Evolutionary conservation across 768 basidiomycete species (phyloP).

Genomic region (Dioszegia hungarica): DNA sequence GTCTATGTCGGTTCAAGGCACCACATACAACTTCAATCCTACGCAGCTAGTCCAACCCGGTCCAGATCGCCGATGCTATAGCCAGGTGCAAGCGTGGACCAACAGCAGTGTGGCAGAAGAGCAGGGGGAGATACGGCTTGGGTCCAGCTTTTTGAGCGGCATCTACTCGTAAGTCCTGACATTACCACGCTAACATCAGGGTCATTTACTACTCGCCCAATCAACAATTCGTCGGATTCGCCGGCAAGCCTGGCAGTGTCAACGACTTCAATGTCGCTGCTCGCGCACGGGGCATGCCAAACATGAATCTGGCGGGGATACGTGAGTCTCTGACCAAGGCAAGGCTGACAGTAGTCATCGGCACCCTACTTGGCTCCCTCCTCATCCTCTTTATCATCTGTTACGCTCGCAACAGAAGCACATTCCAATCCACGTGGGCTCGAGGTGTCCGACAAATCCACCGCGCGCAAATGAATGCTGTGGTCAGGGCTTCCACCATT

Average conservation of each 20-base stretch:
- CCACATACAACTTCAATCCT: slow-evolving; percentile 31
- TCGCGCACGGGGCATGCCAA: slow-evolving; percentile 13
- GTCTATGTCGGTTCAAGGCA: slow-evolving; percentile 26
- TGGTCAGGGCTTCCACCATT: slow-evolving; percentile 27
- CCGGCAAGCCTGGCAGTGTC: slow-evolving; percentile 40
- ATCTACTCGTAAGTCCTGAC: slow-evolving; percentile 38
- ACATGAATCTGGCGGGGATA: slow-evolving; percentile 35
- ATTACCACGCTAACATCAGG: slow-evolving; percentile 8
- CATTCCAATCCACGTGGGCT: slow-evolving; percentile 43
- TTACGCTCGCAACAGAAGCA: slow-evolving; percentile 51
- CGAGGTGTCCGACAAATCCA: slow-evolving; percentile 38
- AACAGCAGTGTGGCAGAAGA: slow-evolving; percentile 36
- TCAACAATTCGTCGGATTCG: slow-evolving; percentile 39
- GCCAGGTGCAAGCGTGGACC: slow-evolving; percentile 37
- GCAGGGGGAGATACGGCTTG: slow-evolving; percentile 38
- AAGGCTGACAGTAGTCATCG: slow-evolving; percentile 54
- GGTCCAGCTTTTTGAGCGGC: slow-evolving; percentile 43
- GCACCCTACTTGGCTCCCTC: slow-evolving; percentile 67
- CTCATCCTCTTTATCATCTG: slow-evolving; percentile 74
- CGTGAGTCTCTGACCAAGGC: slow-evolving; percentile 9
- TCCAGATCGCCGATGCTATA: slow-evolving; percentile 33
- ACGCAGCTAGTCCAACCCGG: slow-evolving; percentile 34
- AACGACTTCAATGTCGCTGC: slow-evolving; percentile 25
- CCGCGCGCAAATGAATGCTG: slow-evolving; percentile 28
- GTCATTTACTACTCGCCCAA: slow-evolving; percentile 30